Evolutionary conservation across 208 protist species (phyloP).

Genomic region (Leishmania turanica): DNA sequence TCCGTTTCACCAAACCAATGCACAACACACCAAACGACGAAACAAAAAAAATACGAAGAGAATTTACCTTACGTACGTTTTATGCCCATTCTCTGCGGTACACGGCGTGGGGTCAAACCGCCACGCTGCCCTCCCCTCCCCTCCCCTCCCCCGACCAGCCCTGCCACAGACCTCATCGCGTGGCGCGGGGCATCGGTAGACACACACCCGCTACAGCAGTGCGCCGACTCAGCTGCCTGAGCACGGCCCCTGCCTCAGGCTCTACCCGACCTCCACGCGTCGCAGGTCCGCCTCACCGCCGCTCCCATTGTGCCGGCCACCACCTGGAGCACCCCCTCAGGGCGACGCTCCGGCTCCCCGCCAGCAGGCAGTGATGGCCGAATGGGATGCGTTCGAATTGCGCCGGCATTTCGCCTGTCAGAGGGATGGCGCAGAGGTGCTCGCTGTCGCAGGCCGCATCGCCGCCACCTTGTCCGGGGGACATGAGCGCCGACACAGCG

Average conservation of each 20-base stretch:
- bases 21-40: too few species aligned
- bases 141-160: background rate
- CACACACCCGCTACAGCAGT: background rate
- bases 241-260: background rate
- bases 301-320: too few species aligned
- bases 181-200: background rate
- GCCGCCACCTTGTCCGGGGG: background rate
- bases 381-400: background rate
- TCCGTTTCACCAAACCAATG: background rate
- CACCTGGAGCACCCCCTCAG: too few species aligned
- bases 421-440: background rate
- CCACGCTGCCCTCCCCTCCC: background rate
- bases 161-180: background rate
- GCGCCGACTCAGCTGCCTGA: background rate
- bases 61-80: too few species aligned
- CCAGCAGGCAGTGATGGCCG: background rate
- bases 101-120: too few species aligned
- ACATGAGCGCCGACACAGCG: background rate
- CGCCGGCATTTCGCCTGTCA: background rate
- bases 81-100: too few species aligned
- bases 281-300: background rate
- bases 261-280: background rate
- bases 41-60: too few species aligned
- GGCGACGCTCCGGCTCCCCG: too few species aligned
- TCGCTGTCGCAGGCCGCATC: background rate